These are phyloP conservation scores for Ceratocystiopsis sp. DNA, from an alignment of 2,329 filamentous ascomycete species.

Conservation along the genomic window DNA sequence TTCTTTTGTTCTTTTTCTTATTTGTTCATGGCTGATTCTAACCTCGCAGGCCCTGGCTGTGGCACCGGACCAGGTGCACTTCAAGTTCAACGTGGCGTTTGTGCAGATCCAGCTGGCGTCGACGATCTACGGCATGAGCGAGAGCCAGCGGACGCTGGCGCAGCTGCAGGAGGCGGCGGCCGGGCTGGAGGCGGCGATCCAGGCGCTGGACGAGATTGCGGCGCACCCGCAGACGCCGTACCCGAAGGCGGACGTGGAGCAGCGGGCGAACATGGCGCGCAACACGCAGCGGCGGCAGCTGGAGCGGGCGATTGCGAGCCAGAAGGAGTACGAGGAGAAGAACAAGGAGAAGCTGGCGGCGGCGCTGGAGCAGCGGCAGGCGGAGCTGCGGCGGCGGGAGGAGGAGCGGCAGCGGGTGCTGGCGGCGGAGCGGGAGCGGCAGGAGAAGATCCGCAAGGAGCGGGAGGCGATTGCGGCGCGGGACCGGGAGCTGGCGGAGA, in stretches of 20 bases:
- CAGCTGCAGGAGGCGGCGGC: slow-evolving; percentile 67
- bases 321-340: slow-evolving; percentile 82
- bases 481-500: slow-evolving; percentile 54
- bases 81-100: slow-evolving; percentile 96
- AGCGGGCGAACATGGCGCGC: slow-evolving; percentile 90
- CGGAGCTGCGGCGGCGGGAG: slow-evolving; percentile 61
- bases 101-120: slow-evolving; percentile 89
- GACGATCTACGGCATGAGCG: slow-evolving; percentile 55
- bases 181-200: slow-evolving; percentile 70
- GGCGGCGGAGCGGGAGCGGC: slow-evolving; percentile 54
- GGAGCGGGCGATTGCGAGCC: slow-evolving; percentile 65
- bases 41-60: slow-evolving; percentile 48
- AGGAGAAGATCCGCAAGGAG: slow-evolving; percentile 73
- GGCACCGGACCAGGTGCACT: slow-evolving; percentile 70
- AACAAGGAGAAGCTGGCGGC: slow-evolving; percentile 77
- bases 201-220: slow-evolving; percentile 47
- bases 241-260: slow-evolving; percentile 76
- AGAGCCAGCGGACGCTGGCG: slow-evolving; percentile 58
- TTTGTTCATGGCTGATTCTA: background rate
- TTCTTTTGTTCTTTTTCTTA: background rate
- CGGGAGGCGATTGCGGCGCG: slow-evolving; percentile 63
- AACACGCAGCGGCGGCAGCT: slow-evolving; percentile 91
- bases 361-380: slow-evolving; percentile 64
- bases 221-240: slow-evolving; percentile 58
- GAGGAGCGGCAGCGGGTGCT: slow-evolving; percentile 53